Base-by-base conservation (phyloP, 1,284 basidiomycete genomes). In the Cutaneotrichosporon sp. region DNA sequence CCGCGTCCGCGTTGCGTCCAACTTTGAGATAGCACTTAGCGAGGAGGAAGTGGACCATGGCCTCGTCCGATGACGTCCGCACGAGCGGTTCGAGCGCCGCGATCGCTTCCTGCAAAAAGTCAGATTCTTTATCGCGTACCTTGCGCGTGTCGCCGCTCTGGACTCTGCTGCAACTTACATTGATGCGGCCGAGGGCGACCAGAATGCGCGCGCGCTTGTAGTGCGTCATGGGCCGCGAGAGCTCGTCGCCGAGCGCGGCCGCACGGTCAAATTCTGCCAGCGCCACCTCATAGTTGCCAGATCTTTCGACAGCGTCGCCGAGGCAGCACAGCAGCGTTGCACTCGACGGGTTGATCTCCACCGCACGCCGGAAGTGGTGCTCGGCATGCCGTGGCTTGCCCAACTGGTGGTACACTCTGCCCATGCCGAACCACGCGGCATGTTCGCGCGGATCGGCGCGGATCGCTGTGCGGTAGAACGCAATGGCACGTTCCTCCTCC, bases 371-470 rank as follows among this genome's bases (percentile, higher is more conserved):
- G 78, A 90, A 96, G 76, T 96, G 91, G 77, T 92, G 96, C 72
- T 96, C 90, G 36, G 92, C 91, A 57, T 92, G 79, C 49, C 87
- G 83, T 59, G 87, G 78, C 78, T 92, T 93, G 76, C 87, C 92
- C 80, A 86, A 87, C 64, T 88, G 82, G 71, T 92, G 80, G 79
- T 94, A 97, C 69, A 90, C 93, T 46, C 88, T 87, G 51, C 93
- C 92, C 62, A 97, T 79, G n/a, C 93, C 93, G 76, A 96, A 97
- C 91, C 92, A 97, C 51, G 93, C 92, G 77, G 92, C 93, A 75
- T 96, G 97, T 74, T 93, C 90, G 72, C 88, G 83, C 66, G 82
- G 77, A 79, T 96, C 90, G 51, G 85, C 84, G 72, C 88, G 82
- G 71, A 97, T 80, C 38, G 92, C 91, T 49, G 83, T 84, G 69